Conservation (phyloP, 257 asterid species). For the Anisodus tanguticus region DNA sequence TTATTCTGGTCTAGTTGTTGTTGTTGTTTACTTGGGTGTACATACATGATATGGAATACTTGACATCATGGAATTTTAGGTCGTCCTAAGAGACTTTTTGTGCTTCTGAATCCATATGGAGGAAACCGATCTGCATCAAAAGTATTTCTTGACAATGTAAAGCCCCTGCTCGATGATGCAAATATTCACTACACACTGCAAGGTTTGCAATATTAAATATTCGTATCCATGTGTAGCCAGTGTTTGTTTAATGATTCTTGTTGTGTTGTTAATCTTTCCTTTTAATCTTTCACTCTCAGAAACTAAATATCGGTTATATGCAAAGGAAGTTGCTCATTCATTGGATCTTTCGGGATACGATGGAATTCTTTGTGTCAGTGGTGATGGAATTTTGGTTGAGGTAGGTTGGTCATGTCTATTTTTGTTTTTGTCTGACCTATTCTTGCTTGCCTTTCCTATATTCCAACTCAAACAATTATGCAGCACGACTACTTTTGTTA, state of each 20-base stretch:
- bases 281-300: constrained; percentile 50
- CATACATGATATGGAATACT: neutral
- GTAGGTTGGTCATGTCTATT: constrained; percentile 47
- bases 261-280: constrained; percentile 22
- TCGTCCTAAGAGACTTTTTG: constrained; percentile 79
- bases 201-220: constrained; percentile 45
- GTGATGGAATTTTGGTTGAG: constrained; percentile 95
- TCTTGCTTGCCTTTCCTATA: neutral
- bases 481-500: neutral
- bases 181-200: constrained; percentile 63
- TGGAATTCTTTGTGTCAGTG: constrained; percentile 93
- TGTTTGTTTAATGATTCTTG: neutral
- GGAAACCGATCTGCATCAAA: constrained; percentile 80
- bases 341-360: constrained; percentile 73
- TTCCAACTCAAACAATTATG: neutral
- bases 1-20: constrained; percentile 21
- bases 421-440: neutral
- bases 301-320: constrained; percentile 76
- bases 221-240: neutral
- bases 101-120: constrained; percentile 90
- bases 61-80: constrained; percentile 50
- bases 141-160: constrained; percentile 67
- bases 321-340: constrained; percentile 73
- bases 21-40: constrained; percentile 23
- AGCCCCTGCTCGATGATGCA: constrained; percentile 92